Base-by-base conservation (phyloP, 31 red algal genomes). In the Odonthalia washingtoniensis region DNA sequence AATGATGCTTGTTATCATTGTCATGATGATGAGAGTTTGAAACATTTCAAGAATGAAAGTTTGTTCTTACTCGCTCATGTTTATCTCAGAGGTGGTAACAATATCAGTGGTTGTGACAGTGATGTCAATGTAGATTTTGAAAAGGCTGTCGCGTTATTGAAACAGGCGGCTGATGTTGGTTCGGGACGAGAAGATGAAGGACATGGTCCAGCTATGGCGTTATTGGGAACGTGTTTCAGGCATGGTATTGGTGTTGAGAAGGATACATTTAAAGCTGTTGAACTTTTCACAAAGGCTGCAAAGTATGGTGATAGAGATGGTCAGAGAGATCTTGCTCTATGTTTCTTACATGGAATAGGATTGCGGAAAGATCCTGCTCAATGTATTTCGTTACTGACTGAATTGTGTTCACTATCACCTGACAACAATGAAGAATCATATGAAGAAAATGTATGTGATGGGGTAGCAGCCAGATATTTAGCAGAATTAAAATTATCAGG, bases 211-310 rank as follows among this genome's bases (percentile, higher is more conserved):
- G 53, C 83, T 16, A 84, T 53, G 64, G 38, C 44, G 17, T 61
- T 30, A 28, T 72, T 93, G 9, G 91, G 63, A 45, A 43, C 37
- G 1, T 88, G 67, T 65, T 88, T 87, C 70, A 41, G 79, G 18
- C 62, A 52, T 3, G 91, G 91, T 24, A 60, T 24, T 12, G 91
- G 91, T 26, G 72, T 84, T 28, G 39, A 57, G 1, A 62, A 32
- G 35, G 60, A 87, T 83, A 34, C 53, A 1, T 17, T 61, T 14
- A 84, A 82, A 40, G 84, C 83, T 27, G 24, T 84, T 24, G 46
- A 21, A 24, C 69, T 88, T 24, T 79, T 81, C 31, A 64, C 34
- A 21, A 81, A 88, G 41, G 91, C 91, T 42, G 82, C 82, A 33
- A 33, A 74, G 14, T 35, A 75, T 24, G 90, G 82, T 5, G 81